Conservation (phyloP, 495 filamentous ascomycete species). For the Aspergillus diversus region DNA sequence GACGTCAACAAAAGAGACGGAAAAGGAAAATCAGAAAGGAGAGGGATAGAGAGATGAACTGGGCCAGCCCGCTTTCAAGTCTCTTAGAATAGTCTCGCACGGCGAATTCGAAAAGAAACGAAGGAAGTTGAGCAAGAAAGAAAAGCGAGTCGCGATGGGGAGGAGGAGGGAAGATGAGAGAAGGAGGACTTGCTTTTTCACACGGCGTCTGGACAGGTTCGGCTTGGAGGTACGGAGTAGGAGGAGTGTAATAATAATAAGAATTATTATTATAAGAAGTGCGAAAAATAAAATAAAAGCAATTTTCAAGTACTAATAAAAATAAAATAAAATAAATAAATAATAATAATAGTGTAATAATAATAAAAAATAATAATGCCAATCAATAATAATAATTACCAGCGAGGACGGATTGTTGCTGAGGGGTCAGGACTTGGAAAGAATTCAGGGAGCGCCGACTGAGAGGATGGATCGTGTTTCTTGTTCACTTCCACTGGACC, state of each 20-base stretch:
- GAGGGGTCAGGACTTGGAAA: conserved; percentile 24
- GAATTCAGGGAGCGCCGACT: conserved; percentile 31
- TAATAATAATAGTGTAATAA: conserved; percentile 20
- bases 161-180: conserved; percentile 14
- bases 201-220: conserved; percentile 19
- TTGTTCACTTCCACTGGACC: background rate
- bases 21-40: conserved; percentile 34
- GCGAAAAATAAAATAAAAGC: conserved; percentile 11
- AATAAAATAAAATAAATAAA: conserved; percentile 19
- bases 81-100: conserved; percentile 44
- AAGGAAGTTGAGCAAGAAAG: conserved; percentile 34
- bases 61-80: conserved; percentile 47
- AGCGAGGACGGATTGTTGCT: conserved; percentile 9
- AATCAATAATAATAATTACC: conserved; percentile 23
- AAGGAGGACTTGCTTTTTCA: conserved; percentile 28
- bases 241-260: conserved; percentile 24
- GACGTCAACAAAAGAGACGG: conserved; percentile 35
- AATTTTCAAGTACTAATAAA: conserved; percentile 12
- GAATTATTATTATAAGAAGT: conserved; percentile 23
- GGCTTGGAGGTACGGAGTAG: conserved; percentile 16
- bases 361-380: conserved; percentile 22
- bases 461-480: background rate
- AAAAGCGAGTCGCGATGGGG: conserved; percentile 26
- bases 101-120: conserved; percentile 44
- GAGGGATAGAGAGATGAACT: conserved; percentile 42